Base-by-base conservation (phyloP, 2,329 filamentous ascomycete genomes). In the Arthrocladium fulminans region DNA sequence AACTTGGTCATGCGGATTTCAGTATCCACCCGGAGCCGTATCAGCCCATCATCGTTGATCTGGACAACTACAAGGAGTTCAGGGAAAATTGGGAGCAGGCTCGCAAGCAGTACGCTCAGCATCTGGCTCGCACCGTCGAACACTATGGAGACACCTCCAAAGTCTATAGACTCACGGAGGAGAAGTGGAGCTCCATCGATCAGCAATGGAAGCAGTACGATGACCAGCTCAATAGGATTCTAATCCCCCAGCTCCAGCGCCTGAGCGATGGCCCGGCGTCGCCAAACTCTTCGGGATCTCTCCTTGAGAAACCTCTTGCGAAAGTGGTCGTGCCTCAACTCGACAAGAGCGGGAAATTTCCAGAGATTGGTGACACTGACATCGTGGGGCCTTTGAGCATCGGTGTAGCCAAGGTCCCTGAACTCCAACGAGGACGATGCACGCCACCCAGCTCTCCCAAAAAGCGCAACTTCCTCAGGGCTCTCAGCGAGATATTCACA, bases 1-100 rank as follows among this genome's bases (percentile, higher is more conserved):
- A 80, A 49, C 78, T 97, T 12, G 90, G 90, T 23, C 89, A 97
- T 63, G 89, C 89, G 55, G 95, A 97, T 69, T 96, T 94, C 64
- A 89, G 79, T 59, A 94, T 97, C 57, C 71, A 79, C 19, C 89
- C 89, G 0, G 79, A 83, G 62, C 90, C 89, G 0, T 95, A 95
- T 61, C 66, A 78, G 7, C 83, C 87, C 0, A 75, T 80, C 13
- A 62, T 62, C 2, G 78, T 79, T 53, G 80, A 84, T 55, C 61
- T 81, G 8, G 73, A 77, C 3, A 69, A 73, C 2, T 79, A 81
- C 60, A 76, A 76, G 27, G 76, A 80, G 60, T 73, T 95, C 44
- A 80, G 84, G 45, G 73, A 78, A 5, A 84, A 94, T 60, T 95
- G 89, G 88, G 83, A 90, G 58, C 69, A 79, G 27, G 90, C 90